Conservation (phyloP, 176 grass and related monocot genomes). For the Rhynchospora pubera region DNA sequence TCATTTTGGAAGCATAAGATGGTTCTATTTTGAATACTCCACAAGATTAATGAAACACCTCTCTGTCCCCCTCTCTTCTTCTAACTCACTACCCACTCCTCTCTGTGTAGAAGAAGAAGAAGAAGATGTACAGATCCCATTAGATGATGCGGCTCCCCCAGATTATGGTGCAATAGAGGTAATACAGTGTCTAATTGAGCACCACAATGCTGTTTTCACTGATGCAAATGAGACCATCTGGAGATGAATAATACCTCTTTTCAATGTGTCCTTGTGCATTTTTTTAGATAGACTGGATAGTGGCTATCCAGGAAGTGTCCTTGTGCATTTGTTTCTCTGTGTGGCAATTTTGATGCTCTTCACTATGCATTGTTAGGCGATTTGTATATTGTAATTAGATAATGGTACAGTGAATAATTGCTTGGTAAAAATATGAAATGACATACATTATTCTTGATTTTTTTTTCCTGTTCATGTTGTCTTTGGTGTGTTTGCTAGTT, state of each 20-base stretch:
- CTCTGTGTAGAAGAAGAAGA: slow-evolving; percentile 62
- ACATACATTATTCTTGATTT: background rate
- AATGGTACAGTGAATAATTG: background rate
- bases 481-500: background rate
- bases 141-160: slow-evolving; percentile 67
- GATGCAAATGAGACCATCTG: slow-evolving; percentile 81
- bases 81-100: background rate
- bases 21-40: background rate
- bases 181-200: slow-evolving; percentile 88
- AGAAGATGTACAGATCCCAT: slow-evolving; percentile 75
- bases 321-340: background rate
- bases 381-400: background rate
- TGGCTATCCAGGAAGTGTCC: too few relatives aligned
- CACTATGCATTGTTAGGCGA: background rate
- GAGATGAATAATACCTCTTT: slow-evolving; percentile 33
- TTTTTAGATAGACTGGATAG: too few relatives aligned
- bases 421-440: slow-evolving; percentile 11
- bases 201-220: slow-evolving; percentile 94
- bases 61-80: background rate
- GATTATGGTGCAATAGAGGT: slow-evolving; percentile 95
- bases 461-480: background rate
- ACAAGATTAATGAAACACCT: background rate
- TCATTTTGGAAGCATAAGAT: background rate
- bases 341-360: background rate
- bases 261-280: background rate